phyloP scores from a whole-genome alignment of 495 filamentous ascomycete species.

The Penicillium ochrochloron region DNA sequence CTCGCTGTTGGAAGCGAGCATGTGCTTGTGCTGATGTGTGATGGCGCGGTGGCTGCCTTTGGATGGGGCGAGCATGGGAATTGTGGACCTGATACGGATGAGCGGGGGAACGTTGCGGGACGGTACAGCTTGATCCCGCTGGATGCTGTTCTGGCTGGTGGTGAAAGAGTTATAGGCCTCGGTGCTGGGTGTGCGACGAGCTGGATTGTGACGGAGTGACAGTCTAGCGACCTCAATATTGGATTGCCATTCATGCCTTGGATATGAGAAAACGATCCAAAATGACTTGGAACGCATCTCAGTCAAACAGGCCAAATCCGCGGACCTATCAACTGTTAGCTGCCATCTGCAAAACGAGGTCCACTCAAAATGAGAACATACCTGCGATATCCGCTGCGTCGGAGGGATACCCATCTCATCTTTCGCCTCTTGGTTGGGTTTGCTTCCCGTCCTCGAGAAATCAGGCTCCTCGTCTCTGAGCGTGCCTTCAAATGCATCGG shows the following conservation, averaged over 20 bases:
- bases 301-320: slow-evolving; percentile 52
- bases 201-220: slow-evolving; percentile 65
- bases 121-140: slow-evolving; percentile 63
- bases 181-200: slow-evolving; percentile 90
- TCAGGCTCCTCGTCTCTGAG: slow-evolving; percentile 34
- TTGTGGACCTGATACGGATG: slow-evolving; percentile 71
- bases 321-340: slow-evolving; percentile 37
- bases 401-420: slow-evolving; percentile 53
- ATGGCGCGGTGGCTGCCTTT: slow-evolving; percentile 71
- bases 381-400: slow-evolving; percentile 57
- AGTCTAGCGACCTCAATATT: not conserved
- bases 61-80: slow-evolving; percentile 99
- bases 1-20: slow-evolving; percentile 91
- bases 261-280: not conserved
- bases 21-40: slow-evolving; percentile 66
- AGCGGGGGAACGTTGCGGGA: slow-evolving; percentile 66
- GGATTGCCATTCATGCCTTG: not conserved
- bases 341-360: not conserved
- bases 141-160: slow-evolving; percentile 23
- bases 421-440: slow-evolving; percentile 16
- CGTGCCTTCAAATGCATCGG: slow-evolving; percentile 43
- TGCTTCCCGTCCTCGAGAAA: slow-evolving; percentile 24
- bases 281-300: slow-evolving; percentile 9
- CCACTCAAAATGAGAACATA: slow-evolving; percentile 22
- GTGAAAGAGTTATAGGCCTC: slow-evolving; percentile 53